Base-by-base conservation (phyloP, 2,329 filamentous ascomycete species). In the Cladosporium halotolerans region DNA sequence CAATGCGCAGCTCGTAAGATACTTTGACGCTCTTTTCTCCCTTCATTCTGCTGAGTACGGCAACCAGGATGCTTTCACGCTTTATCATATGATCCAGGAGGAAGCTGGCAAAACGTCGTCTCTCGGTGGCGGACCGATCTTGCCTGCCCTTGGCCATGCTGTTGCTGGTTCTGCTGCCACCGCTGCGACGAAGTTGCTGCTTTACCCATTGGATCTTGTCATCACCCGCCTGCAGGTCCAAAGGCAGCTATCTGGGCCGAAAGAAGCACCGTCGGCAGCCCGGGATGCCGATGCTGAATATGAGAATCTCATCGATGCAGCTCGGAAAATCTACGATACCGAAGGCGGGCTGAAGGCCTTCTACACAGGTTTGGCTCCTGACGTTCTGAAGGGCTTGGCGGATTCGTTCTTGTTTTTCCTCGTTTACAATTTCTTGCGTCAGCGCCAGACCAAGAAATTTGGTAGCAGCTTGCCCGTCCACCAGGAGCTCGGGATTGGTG, bases 341-440 rank as follows among this genome's bases (percentile, higher is more conserved):
- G 86, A 90, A 68, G 88, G 88, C n/a, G 83, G 86, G 3, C 59
- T 84, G 14, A 66, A 68, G 48, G 87, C 85, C 1, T 84, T 95
- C 59, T 96, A 77, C 58, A 73, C 69, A 19, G 75, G 76, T 4
- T 63, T 73, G 8, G 57, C 60, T 13, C 68, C 70, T 8, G 75
- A 77, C 60, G 70, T 73, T 1, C 60, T 68, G 23, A 78, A 78
- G 59, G 70, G 71, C 41, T 68, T 78, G 10, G 68, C 82, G 31
- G 89, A 93, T 72, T 88, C 85, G 53, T 92, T 93, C 66, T 76
- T 95, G 48, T 95, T 95, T 75, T 95, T 95, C 72, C 78, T 92
- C 14, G 85, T 88, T 55, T 95, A 95, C 71, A 87, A 73, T 2
- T 79, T 78, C 52, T 61, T 83, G 16, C 70, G 79, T 40, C 72